Conservation (phyloP, 257 asterid species). For the Solanum sejunctum region DNA sequence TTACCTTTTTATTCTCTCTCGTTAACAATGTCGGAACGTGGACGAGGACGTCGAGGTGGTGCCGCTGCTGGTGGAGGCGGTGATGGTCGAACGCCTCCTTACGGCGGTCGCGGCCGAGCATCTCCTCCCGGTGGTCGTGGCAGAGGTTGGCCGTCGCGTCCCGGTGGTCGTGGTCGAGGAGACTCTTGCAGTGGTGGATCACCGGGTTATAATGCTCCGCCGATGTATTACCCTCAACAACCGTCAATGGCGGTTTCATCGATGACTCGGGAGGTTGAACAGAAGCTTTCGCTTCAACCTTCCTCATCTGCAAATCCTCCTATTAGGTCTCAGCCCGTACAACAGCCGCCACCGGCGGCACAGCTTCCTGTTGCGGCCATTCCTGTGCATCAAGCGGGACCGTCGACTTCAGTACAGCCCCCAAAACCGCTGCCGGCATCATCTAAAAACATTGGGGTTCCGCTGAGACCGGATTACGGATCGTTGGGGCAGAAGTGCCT, state of each 20-base stretch:
- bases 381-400: background rate
- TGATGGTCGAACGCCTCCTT: background rate
- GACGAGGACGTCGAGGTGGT: slow-evolving; percentile 7
- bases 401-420: background rate
- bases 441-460: slow-evolving; percentile 27
- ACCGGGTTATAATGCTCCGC: background rate
- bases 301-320: slow-evolving; percentile 1
- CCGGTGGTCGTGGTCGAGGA: background rate
- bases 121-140: background rate
- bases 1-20: background rate
- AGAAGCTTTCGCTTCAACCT: slow-evolving; percentile 17
- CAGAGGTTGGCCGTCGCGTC: background rate
- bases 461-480: slow-evolving; percentile 53
- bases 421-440: slow-evolving; percentile 33
- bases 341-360: background rate
- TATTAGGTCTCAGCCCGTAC: background rate
- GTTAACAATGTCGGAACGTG: slow-evolving; percentile 12
- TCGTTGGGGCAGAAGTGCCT: slow-evolving; percentile 6
- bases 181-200: background rate
- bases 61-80: background rate
- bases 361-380: background rate
- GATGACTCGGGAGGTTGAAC: slow-evolving; percentile 16
- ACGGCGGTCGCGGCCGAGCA: slow-evolving; percentile 7
- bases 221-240: background rate
- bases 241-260: slow-evolving; percentile 1